Evolutionary conservation across 768 basidiomycete genomes (phyloP).

Genomic region (Rickenella mellea): DNA sequence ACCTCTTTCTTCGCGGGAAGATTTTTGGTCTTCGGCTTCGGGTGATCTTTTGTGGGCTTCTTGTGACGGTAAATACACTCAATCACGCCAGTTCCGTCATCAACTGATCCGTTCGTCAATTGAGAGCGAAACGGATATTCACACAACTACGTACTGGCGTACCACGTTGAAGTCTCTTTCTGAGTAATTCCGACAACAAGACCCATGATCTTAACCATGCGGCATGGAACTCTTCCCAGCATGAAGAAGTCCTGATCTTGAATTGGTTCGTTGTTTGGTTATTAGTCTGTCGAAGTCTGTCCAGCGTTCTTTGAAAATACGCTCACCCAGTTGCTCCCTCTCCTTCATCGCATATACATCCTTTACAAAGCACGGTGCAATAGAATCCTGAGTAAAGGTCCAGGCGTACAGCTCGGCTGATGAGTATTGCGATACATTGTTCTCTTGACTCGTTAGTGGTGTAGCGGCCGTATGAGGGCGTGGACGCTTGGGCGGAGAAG

Average conservation of each 20-base stretch:
- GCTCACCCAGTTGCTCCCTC: constrained; percentile 17
- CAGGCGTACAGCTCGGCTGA: constrained; percentile 30
- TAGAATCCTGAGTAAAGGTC: constrained; percentile 46
- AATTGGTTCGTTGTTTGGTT: not conserved
- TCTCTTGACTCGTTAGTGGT: too few relatives aligned
- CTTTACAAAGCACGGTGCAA: constrained; percentile 44
- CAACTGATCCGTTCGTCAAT: constrained; percentile 35
- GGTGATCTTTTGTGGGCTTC: constrained; percentile 12
- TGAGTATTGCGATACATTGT: too few relatives aligned
- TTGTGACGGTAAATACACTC: constrained; percentile 48
- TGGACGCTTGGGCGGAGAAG: too few relatives aligned
- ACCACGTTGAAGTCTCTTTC: constrained; percentile 51
- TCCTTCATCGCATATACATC: constrained; percentile 41
- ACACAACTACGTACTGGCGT: constrained; percentile 35
- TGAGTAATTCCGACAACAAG: constrained; percentile 53
- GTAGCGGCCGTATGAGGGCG: too few relatives aligned
- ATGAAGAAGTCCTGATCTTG: constrained; percentile 56
- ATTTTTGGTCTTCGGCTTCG: constrained; percentile 8
- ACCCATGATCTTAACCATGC: constrained; percentile 51
- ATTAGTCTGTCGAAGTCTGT: not conserved
- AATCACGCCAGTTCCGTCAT: constrained; percentile 67
- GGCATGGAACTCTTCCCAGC: constrained; percentile 64
- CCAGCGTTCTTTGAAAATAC: constrained; percentile 2
- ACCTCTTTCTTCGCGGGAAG: constrained; percentile 7
- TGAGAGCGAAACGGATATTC: constrained; percentile 1